Evolutionary conservation across 2,329 filamentous ascomycete genomes (phyloP).

Genomic region (Xylariaceae sp.): DNA sequence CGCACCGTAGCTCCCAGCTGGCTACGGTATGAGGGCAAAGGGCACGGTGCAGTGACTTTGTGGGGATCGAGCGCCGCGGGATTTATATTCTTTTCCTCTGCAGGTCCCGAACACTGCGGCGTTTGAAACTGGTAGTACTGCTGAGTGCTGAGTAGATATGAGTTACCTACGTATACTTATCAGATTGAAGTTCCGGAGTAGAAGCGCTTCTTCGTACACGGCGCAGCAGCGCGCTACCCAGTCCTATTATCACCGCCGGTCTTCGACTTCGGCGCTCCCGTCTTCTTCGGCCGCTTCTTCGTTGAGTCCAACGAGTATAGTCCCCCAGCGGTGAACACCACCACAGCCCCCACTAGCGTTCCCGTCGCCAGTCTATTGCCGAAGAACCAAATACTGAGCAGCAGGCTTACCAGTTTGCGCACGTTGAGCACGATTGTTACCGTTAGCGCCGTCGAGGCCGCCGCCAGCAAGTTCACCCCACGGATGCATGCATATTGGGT

Average conservation of each 20-base stretch:
- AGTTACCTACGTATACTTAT: no score
- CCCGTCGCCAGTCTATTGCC: constrained; percentile 76
- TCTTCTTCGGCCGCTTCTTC: constrained; percentile 27
- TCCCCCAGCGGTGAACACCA: constrained; percentile 90
- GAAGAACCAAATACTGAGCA: constrained; percentile 92
- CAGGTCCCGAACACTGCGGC: no score
- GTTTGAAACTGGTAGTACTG: no score
- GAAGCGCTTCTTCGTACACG: no score
- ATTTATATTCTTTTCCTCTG: no score
- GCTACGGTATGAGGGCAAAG: no score
- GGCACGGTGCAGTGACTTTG: no score
- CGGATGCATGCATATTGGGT: constrained; percentile 96
- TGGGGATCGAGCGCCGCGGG: no score
- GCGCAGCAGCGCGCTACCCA: constrained; percentile 6
- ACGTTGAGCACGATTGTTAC: constrained; percentile 97
- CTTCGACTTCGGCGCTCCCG: constrained; percentile 8
- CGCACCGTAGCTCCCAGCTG: no score
- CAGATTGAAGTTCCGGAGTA: no score
- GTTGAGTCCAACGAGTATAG: constrained; percentile 77
- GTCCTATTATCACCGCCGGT: constrained; percentile 4
- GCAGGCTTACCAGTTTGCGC: constrained; percentile 84
- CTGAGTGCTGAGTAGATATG: no score
- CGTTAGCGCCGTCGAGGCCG: constrained; percentile 84
- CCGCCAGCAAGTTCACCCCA: constrained; percentile 90
- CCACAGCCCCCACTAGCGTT: constrained; percentile 74